Conservation (phyloP, 208 protist species). For the Crithidia acanthocephali region DNA sequence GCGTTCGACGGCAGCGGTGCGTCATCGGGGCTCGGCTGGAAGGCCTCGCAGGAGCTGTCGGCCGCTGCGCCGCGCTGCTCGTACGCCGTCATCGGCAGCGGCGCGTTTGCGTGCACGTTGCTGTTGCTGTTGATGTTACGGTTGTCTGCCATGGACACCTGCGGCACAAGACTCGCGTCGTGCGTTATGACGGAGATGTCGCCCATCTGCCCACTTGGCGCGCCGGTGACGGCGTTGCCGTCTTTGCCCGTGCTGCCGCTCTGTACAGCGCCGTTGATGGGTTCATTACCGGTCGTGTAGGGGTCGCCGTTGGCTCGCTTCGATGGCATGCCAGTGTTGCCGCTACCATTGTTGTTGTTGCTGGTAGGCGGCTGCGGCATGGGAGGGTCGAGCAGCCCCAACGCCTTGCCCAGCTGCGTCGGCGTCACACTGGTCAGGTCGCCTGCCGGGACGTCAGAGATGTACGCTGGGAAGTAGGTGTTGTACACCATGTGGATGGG, state of each 20-base stretch:
- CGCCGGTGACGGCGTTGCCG: background rate
- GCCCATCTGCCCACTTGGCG: background rate
- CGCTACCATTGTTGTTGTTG: background rate
- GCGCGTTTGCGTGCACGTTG: conserved; percentile 7
- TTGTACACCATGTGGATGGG: conserved; percentile 56
- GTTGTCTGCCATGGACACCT: background rate
- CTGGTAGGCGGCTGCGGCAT: conserved; percentile 19
- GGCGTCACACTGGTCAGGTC: conserved; percentile 41
- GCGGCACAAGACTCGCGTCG: conserved; percentile 13
- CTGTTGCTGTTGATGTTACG: conserved; percentile 2
- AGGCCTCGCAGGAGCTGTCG: background rate
- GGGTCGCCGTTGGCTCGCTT: background rate
- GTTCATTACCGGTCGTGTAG: conserved; percentile 13
- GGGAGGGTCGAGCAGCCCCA: conserved; percentile 41
- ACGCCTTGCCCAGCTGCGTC: conserved; percentile 34
- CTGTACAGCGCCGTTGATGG: conserved; percentile 7
- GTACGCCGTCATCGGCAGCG: conserved; percentile 13
- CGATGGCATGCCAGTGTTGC: background rate
- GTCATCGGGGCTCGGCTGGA: background rate
- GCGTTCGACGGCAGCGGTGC: background rate
- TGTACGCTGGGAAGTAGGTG: conserved; percentile 81
- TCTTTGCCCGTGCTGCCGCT: background rate
- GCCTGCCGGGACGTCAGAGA: conserved; percentile 66
- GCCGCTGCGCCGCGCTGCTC: conserved; percentile 1
- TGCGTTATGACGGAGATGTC: conserved; percentile 20